Conservation (phyloP, 2,329 filamentous ascomycete genomes). For the Fusarium chuoi region DNA sequence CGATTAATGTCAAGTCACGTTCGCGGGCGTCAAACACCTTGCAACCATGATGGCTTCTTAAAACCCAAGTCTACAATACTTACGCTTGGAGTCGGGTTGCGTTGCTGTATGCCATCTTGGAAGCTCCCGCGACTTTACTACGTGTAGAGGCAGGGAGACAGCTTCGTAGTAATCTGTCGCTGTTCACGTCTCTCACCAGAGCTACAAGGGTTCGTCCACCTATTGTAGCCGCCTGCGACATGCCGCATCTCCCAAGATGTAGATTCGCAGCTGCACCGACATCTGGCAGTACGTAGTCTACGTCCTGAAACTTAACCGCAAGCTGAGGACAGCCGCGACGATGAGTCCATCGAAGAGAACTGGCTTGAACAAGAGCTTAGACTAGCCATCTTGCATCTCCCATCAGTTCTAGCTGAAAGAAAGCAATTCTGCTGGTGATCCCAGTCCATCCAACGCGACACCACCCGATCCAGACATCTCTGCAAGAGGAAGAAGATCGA, state of each 20-base stretch:
- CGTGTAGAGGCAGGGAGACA: background rate
- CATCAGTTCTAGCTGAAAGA: background rate
- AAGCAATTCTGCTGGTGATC: rapidly evolving
- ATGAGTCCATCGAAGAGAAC: background rate
- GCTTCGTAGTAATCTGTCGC: background rate
- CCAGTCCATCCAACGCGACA: background rate
- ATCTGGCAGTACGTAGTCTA: background rate
- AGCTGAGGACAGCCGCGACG: background rate
- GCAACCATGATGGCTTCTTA: background rate
- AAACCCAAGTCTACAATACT: background rate
- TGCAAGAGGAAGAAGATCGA: background rate
- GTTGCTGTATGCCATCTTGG: background rate
- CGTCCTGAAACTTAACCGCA: too few species aligned
- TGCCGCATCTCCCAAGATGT: too few species aligned
- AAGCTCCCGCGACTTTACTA: background rate
- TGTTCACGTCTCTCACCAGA: background rate
- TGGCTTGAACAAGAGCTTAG: background rate
- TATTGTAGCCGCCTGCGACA: background rate
- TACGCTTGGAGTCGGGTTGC: background rate
- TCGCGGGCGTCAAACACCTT: background rate
- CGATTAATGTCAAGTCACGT: too few species aligned
- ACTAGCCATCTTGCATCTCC: rapidly evolving
- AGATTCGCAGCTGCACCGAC: background rate
- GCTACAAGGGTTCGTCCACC: rapidly evolving
- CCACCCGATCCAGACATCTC: too few species aligned